Percentiles rank a stretch among this genome's conserved stretches.
These are phyloP conservation scores for Pleurotus ostreatus DNA, from an alignment of 768 basidiomycete genomes.

Conservation along the genomic window DNA sequence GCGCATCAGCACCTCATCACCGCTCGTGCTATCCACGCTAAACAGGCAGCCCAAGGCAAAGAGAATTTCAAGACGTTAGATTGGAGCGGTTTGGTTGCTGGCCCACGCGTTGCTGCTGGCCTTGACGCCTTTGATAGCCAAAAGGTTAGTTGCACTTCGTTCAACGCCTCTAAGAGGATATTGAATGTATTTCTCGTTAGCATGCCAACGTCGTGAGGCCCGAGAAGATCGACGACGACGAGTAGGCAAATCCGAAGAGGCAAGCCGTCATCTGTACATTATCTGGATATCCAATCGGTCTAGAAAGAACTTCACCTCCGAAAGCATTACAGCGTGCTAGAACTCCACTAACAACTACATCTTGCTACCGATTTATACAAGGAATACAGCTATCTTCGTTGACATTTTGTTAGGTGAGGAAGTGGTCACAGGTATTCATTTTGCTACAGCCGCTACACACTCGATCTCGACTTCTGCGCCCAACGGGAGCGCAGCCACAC, in stretches of 20 bases:
- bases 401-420: no score
- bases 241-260: no score
- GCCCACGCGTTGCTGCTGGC: conserved; percentile 72
- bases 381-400: no score
- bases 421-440: neutral
- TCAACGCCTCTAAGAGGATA: neutral
- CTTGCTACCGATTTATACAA: no score
- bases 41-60: conserved; percentile 39
- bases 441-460: conserved; percentile 44
- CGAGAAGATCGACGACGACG: neutral
- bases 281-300: no score
- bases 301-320: no score
- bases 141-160: conserved; percentile 22
- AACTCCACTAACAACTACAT: no score
- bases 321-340: no score
- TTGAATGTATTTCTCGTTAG: neutral
- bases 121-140: conserved; percentile 39
- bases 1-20: conserved; percentile 80
- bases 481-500: conserved; percentile 48
- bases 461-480: conserved; percentile 60
- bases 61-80: conserved; percentile 64
- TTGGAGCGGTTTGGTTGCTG: conserved; percentile 81
- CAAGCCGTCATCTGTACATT: no score
- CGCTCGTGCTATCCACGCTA: conserved; percentile 66
- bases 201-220: conserved; percentile 6